Evolutionary conservation across 441 rosid species (phyloP).

Genomic region (Populus hybrid): DNA sequence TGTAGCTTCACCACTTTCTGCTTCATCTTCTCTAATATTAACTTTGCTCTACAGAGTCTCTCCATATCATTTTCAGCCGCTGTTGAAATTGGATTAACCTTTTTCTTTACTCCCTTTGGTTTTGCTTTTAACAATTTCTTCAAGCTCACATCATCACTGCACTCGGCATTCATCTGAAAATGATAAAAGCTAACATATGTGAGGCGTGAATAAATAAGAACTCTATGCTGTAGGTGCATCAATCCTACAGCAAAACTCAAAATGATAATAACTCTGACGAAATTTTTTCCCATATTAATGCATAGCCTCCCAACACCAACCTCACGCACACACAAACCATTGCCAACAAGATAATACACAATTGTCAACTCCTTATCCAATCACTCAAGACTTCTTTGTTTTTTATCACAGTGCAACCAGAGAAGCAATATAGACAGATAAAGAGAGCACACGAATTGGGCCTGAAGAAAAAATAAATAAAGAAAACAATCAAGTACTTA

Average conservation of each 20-base stretch:
- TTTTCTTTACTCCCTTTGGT: constrained; percentile 35
- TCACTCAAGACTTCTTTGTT: background rate
- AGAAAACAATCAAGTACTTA: background rate
- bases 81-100: constrained; percentile 18
- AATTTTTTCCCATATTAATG: background rate
- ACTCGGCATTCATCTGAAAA: constrained; percentile 40
- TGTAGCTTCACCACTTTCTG: constrained; percentile 44
- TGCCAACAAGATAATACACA: background rate
- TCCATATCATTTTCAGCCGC: constrained; percentile 63
- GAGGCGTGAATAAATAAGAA: background rate
- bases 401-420: background rate
- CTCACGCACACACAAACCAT: background rate
- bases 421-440: background rate
- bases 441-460: background rate
- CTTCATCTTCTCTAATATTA: constrained; percentile 50
- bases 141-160: constrained; percentile 56
- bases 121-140: constrained; percentile 49
- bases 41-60: constrained; percentile 54
- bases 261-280: background rate
- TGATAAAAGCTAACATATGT: constrained; percentile 9
- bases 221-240: background rate
- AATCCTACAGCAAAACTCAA: background rate
- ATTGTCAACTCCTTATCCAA: background rate
- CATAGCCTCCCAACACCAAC: background rate
- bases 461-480: background rate